Percentiles rank a stretch among this genome's conserved stretches.
Evolutionary conservation across 805 yeast genomes (phyloP).

Genomic region (Saccharomyces kudriavzevii): DNA sequence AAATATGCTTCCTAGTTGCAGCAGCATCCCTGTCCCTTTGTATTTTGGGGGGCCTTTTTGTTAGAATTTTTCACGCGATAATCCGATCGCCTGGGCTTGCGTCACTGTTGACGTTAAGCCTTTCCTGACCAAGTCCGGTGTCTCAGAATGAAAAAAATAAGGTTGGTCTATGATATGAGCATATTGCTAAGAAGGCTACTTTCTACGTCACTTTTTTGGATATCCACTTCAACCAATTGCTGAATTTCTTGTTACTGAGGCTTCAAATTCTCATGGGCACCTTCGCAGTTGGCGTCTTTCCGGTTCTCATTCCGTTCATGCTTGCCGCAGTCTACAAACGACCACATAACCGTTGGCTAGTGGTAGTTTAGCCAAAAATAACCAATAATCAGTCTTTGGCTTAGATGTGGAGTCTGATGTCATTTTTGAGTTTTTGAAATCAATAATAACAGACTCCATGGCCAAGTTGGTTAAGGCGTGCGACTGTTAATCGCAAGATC

Average conservation of each 20-base stretch:
- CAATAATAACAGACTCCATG: conserved; percentile 35
- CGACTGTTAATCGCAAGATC: conserved; percentile 60
- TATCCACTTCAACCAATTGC: too few species aligned
- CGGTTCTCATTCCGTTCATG: too few species aligned
- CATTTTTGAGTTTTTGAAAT: background rate
- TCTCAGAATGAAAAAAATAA: background rate
- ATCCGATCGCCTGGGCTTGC: background rate
- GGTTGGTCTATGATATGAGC: background rate
- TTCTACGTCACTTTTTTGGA: too few species aligned
- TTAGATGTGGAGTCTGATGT: too few species aligned
- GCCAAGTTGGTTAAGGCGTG: conserved; percentile 59
- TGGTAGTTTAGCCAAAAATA: too few species aligned
- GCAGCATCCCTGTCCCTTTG: background rate
- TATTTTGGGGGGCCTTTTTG: background rate
- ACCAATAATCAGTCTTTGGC: too few species aligned
- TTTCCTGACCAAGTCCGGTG: background rate
- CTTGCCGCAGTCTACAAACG: too few species aligned
- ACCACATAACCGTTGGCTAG: too few species aligned
- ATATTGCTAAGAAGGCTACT: background rate
- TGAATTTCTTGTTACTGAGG: too few species aligned
- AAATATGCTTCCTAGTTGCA: background rate
- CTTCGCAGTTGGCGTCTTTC: too few species aligned
- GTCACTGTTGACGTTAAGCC: background rate
- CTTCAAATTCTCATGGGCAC: too few species aligned
- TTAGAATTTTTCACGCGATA: background rate